Conservation (phyloP, 179 eudicot species). For the Corrigiola litoralis region DNA sequence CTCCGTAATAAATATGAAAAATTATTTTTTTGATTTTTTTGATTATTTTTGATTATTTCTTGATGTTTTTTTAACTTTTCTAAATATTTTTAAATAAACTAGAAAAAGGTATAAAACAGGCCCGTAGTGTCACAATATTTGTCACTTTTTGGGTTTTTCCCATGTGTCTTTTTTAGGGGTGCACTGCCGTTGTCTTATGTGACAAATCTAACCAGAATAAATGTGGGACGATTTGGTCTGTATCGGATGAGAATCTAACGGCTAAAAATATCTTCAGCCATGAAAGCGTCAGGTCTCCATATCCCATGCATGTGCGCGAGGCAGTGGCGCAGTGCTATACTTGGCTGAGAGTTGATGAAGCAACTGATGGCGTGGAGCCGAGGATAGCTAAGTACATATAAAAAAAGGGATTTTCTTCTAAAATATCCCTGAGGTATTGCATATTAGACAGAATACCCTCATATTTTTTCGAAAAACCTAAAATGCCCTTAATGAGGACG, state of each 20-base stretch:
- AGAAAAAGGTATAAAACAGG: too few species aligned
- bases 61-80: too few species aligned
- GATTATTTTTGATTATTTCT: too few species aligned
- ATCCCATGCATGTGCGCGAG: not conserved
- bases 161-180: not conserved
- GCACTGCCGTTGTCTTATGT: too few species aligned
- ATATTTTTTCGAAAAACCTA: too few species aligned
- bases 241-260: not conserved
- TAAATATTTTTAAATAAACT: too few species aligned
- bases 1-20: too few species aligned
- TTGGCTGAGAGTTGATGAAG: not conserved
- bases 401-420: too few species aligned
- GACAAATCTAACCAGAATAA: not conserved
- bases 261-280: not conserved
- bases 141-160: not conserved
- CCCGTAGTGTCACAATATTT: not conserved
- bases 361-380: not conserved
- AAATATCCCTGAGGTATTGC: too few species aligned
- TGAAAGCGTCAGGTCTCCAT: not conserved
- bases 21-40: too few species aligned
- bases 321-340: not conserved
- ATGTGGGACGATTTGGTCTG: not conserved
- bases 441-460: too few species aligned
- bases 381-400: not conserved
- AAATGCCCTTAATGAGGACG: too few species aligned